phyloP scores from a whole-genome alignment of 192 early-diverging fungal species.

The Dispira parvispora region DNA sequence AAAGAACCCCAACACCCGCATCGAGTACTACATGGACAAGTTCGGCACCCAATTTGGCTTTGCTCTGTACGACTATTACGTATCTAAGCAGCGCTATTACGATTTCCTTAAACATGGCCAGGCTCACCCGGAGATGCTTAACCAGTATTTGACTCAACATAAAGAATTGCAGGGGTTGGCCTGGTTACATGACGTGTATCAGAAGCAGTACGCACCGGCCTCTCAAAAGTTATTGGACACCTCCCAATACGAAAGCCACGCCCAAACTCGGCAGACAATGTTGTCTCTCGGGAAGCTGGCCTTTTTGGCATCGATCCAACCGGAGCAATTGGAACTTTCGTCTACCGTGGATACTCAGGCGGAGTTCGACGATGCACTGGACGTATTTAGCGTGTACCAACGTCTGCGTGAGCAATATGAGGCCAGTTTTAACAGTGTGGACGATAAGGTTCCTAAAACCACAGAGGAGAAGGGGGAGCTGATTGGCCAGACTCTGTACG shows the following conservation, averaged over 20 bases:
- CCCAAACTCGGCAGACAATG: background rate
- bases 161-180: background rate
- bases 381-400: background rate
- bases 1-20: constrained; percentile 2
- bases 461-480: background rate
- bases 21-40: constrained; percentile 16
- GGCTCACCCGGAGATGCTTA: background rate
- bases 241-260: background rate
- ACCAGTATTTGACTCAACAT: background rate
- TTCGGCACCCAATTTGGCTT: constrained; percentile 20
- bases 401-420: background rate
- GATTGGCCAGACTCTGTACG: background rate
- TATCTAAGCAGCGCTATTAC: background rate
- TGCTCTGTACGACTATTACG: constrained; percentile 24
- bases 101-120: constrained; percentile 3
- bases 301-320: background rate
- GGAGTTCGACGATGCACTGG: constrained; percentile 2
- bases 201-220: background rate
- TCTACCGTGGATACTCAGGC: background rate
- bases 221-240: background rate
- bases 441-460: constrained; percentile 3
- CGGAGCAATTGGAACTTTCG: background rate
- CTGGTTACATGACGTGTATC: constrained; percentile 6
- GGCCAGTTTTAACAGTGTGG: background rate
- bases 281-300: constrained; percentile 9